Conservation (phyloP, 2,329 filamentous ascomycete species). For the Sporothrix luriei region DNA sequence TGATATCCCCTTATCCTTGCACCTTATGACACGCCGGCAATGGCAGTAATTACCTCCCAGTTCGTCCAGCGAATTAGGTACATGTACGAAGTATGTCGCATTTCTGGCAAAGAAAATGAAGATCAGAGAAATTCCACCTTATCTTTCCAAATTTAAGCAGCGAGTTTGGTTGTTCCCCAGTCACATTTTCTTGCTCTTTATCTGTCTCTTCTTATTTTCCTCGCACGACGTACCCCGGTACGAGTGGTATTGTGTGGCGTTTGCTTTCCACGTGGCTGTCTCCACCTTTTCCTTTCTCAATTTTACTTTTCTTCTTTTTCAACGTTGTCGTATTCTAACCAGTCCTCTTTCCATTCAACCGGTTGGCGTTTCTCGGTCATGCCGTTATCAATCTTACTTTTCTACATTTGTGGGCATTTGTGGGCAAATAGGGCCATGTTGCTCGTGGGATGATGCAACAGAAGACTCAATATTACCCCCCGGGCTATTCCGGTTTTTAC, state of each 20-base stretch:
- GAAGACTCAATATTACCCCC: not conserved
- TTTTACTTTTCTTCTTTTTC: not conserved
- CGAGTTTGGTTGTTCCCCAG: too few relatives aligned
- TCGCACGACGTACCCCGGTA: not conserved
- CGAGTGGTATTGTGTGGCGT: constrained; percentile 7
- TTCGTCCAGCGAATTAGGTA: too few relatives aligned
- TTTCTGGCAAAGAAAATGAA: too few relatives aligned
- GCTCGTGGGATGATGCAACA: constrained; percentile 12
- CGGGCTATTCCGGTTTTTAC: not conserved
- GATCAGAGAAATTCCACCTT: too few relatives aligned
- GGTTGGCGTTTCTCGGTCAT: not conserved
- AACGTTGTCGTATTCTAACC: not conserved
- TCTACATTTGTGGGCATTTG: not conserved
- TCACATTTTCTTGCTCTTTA: too few relatives aligned
- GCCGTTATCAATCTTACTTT: constrained; percentile 18
- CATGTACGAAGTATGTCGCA: too few relatives aligned
- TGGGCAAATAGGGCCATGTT: not conserved
- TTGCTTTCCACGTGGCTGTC: constrained; percentile 24
- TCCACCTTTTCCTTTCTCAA: constrained; percentile 1
- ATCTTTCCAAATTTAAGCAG: too few relatives aligned
- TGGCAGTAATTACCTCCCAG: too few relatives aligned
- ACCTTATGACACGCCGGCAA: too few relatives aligned
- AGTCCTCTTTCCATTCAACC: not conserved
- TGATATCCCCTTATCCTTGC: too few relatives aligned
- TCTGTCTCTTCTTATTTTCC: too few relatives aligned